Evolutionary conservation across 2,329 filamentous ascomycete genomes (phyloP).

Genomic region (Phaeophleospora eucalypticola): DNA sequence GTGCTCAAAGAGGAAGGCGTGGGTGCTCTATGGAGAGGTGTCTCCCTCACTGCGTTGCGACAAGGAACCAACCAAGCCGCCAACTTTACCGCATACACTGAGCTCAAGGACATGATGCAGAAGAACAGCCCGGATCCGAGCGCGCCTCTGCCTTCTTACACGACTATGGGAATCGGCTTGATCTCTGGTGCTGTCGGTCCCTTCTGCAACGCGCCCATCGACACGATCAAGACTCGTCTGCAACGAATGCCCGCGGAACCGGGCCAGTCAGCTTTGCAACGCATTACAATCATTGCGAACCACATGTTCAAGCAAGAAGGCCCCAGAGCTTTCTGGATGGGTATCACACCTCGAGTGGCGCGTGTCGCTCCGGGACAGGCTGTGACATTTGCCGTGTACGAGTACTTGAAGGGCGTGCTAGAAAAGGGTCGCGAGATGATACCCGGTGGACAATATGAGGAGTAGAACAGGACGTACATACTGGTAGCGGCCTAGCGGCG

Average conservation of each 20-base stretch:
- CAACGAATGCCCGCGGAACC: conserved; percentile 82
- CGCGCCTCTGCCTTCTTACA: conserved; percentile 71
- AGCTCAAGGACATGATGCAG: conserved; percentile 79
- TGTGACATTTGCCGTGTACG: conserved; percentile 61
- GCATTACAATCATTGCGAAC: conserved; percentile 71
- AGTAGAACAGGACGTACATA: conserved; percentile 39
- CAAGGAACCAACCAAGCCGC: conserved; percentile 97
- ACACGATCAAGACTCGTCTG: conserved; percentile 96
- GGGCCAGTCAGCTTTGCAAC: conserved; percentile 69
- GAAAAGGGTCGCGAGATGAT: conserved; percentile 47
- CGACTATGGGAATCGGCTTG: conserved; percentile 86
- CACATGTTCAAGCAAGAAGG: conserved; percentile 75
- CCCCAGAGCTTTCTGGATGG: conserved; percentile 94
- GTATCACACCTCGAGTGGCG: conserved; percentile 96
- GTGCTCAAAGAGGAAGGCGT: conserved; percentile 88
- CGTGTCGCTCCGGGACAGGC: conserved; percentile 93
- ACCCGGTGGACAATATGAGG: conserved; percentile 47
- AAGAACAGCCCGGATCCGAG: conserved; percentile 66
- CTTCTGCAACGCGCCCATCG: conserved; percentile 93
- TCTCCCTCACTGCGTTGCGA: conserved; percentile 84
- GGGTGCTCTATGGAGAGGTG: conserved; percentile 85
- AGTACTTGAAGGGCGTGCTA: conserved; percentile 48
- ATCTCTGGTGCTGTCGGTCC: conserved; percentile 93
- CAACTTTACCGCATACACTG: conserved; percentile 97
- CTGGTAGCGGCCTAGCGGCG: too few relatives aligned